Base-by-base conservation (phyloP, 2,329 filamentous ascomycete genomes). In the Neopestalotiopsis clavispora region DNA sequence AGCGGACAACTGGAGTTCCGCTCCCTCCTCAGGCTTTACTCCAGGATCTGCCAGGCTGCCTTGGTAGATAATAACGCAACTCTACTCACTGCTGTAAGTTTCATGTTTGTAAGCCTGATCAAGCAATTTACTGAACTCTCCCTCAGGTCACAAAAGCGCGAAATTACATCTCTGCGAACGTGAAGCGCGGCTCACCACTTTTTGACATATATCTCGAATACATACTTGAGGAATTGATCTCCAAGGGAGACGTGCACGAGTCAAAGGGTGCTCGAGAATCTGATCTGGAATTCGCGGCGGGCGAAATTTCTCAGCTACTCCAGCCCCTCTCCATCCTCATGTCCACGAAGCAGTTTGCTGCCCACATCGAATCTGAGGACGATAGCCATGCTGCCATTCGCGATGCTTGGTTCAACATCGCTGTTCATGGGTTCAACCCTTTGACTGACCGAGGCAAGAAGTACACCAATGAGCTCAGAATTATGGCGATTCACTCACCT, bases 361-460 rank as follows among this genome's bases (percentile, higher is more conserved):
- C 83, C 80, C 42, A 78, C 70, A 68, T 77, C 38, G 73, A 83
- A 10, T 81, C 82, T 67, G 88, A 92, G 66, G 92, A 95, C 65
- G 90, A 95, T 69, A 89, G 90, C 7, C 87, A 92, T 70, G 88
- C 89, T 32, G 83, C 97, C 68, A 88, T 96, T 73, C 91, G 95
- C 66, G 95, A 99, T 84, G 94, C 94, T 4, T 99, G 96, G 96
- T 98, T 98, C 83, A 99, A 99, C 76, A 94, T 98, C 71, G 93
- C 95, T 28, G 92, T 97, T 0, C 96, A 99, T 78, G 96, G 95
- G 4, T 97, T 98, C 78, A 91, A 91, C 10, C 86, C 92, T 12
- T 87, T 88, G 17, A 95, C 94, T 0, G 87, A 91, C 17, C 88
- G 92, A 67, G 93, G 91, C 20, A 91, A 91, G 77, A 88, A 89